These are phyloP conservation scores for Wickerhamiella slavikovae DNA, from an alignment of 805 yeast species.

Conservation along the genomic window DNA sequence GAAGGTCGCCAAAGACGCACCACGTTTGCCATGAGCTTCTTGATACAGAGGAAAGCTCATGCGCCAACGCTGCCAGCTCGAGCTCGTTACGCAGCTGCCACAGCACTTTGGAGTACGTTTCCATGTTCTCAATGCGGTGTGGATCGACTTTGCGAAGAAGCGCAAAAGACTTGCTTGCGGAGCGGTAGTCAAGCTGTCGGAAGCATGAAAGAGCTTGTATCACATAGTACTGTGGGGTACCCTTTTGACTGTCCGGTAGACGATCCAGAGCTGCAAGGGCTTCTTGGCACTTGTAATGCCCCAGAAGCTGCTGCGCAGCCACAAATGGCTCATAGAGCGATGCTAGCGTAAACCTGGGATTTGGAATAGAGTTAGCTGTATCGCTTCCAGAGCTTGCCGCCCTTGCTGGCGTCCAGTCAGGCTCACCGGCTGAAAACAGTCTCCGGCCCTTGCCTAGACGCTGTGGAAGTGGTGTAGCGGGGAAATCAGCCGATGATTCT, in stretches of 20 bases:
- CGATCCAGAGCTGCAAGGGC: slow-evolving; percentile 51
- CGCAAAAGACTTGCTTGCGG: slow-evolving; percentile 42
- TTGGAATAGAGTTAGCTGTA: no score
- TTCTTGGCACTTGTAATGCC: slow-evolving; percentile 49
- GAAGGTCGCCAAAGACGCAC: slow-evolving; percentile 80
- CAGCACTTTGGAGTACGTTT: slow-evolving; percentile 65
- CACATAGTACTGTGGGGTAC: slow-evolving; percentile 72
- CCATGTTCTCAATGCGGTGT: slow-evolving; percentile 74
- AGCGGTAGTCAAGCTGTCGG: slow-evolving; percentile 71
- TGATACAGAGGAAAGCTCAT: slow-evolving; percentile 51
- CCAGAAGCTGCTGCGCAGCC: slow-evolving; percentile 2
- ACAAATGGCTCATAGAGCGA: not conserved
- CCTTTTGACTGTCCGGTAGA: slow-evolving; percentile 39
- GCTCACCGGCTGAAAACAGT: no score
- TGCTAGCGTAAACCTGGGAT: no score
- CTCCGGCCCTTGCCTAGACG: no score
- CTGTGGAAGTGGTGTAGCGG: no score
- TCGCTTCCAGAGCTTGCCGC: no score
- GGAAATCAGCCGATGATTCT: no score
- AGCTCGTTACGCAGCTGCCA: slow-evolving; percentile 82
- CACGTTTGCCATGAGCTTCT: slow-evolving; percentile 63
- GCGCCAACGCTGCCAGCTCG: slow-evolving; percentile 62
- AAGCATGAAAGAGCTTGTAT: slow-evolving; percentile 65
- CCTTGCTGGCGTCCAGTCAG: no score
- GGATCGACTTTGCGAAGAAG: slow-evolving; percentile 49